These are phyloP conservation scores for Phytophthora colocasiae DNA, from an alignment of 352 stramenopile species.

Conservation along the genomic window DNA sequence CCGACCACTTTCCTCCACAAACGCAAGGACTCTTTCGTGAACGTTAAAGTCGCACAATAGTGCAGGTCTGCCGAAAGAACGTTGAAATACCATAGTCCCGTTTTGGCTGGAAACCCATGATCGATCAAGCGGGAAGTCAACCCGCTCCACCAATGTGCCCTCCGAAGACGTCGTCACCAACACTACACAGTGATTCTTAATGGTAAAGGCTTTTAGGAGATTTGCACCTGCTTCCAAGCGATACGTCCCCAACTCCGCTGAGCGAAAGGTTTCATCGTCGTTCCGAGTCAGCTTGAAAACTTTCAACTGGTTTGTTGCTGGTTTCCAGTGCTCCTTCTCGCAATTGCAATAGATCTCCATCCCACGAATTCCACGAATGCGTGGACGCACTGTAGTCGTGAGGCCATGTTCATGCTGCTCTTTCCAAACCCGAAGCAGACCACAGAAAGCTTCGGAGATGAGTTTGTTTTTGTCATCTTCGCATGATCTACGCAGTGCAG, in stretches of 20 bases:
- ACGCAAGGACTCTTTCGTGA: constrained; percentile 30
- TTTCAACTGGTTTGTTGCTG: constrained; percentile 37
- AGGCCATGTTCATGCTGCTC: constrained; percentile 18
- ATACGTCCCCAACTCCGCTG: constrained; percentile 23
- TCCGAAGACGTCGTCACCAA: constrained; percentile 33
- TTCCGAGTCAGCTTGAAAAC: constrained; percentile 27
- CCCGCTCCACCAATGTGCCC: constrained; percentile 23
- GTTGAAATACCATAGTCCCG: constrained; percentile 11
- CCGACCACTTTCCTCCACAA: constrained; percentile 33
- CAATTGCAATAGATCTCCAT: constrained; percentile 16
- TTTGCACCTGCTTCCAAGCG: constrained; percentile 21
- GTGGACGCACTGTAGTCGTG: constrained; percentile 17
- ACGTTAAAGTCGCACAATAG: constrained; percentile 35
- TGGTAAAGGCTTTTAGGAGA: constrained; percentile 26
- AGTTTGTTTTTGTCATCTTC: constrained; percentile 16
- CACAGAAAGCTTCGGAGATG: constrained; percentile 16
- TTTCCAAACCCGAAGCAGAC: constrained; percentile 19
- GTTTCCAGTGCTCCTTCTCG: constrained; percentile 34
- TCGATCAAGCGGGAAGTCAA: constrained; percentile 27
- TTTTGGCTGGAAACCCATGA: background rate
- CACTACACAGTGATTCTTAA: constrained; percentile 38
- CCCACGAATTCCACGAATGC: background rate
- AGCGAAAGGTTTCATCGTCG: constrained; percentile 14
- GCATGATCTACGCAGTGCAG: constrained; percentile 14
- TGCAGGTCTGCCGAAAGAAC: constrained; percentile 15